Evolutionary conservation across 805 yeast species (phyloP), one percentile per base, ranked within the genome.

Genomic region (Maudiozyma bulderi): DNA sequence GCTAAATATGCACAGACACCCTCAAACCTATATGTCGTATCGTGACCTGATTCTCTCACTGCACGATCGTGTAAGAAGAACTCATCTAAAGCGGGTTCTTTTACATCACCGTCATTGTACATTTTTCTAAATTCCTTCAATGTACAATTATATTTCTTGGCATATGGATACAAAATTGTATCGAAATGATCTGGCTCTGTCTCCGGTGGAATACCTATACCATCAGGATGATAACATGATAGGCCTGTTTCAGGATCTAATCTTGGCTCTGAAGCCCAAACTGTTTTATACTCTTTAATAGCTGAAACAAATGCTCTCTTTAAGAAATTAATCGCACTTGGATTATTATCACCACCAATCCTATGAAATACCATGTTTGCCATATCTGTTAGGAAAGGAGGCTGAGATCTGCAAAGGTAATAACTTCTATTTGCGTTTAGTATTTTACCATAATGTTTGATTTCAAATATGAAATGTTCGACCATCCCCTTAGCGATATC

Each of bases 381-480:
- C 95, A 93, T 86, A 65, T 91, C 98, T 0, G 98, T 90, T 50
- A 93, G 70, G 62, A 91, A 91, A 9, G 99, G 99, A 2, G 99
- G 99, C 68, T 93, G 98, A 0, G 97, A 86, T 57, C 99, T 77
- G 51, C 91, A 82, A 44, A 91, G 70, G 63, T 88, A 93, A 68
- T 93, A 91, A 0, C 93, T 80, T 62, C 99, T 76, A 67, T 91
- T 91, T 11, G 99, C 99, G 65, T 91, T 91, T 55, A 93, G 73
- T 48, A 91, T 86, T 72, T 89, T 90, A 44, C 96, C 96, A 66
- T 93, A 91, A 62, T 91, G 82, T 43, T 79, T 73, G 57, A 91
- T 90, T 62, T 93, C 96, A 67, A 83, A 93, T 48, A 88, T 82
- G 63, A 89, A 90, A 66, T 91, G 90, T 62, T 84, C 90, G 10